These are phyloP conservation scores for Saturnispora halmiae DNA, from an alignment of 805 yeast genomes.

Conservation along the genomic window DNA sequence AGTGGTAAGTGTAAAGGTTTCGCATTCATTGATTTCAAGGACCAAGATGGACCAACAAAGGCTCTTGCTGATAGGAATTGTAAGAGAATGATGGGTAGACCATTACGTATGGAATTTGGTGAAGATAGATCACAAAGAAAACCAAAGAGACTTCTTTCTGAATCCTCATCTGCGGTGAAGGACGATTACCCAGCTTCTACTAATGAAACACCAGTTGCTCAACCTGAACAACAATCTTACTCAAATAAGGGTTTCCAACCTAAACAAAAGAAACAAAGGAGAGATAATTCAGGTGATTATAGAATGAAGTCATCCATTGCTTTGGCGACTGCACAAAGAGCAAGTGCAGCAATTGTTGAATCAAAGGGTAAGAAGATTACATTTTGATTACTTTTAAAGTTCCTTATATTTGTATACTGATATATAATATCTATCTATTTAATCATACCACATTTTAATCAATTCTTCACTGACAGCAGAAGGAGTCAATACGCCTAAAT, in stretches of 20 bases:
- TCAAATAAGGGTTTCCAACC: constrained; percentile 20
- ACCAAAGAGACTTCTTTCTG: constrained; percentile 11
- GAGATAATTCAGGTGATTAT: constrained; percentile 27
- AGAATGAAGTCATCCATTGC: constrained; percentile 75
- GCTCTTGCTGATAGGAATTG: constrained; percentile 70
- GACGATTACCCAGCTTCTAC: background rate
- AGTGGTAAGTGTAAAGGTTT: constrained; percentile 95
- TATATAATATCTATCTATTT: constrained; percentile 10
- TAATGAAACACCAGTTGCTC: background rate
- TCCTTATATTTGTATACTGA: background rate
- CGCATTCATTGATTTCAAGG: constrained; percentile 80
- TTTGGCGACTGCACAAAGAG: constrained; percentile 81
- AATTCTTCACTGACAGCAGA: constrained; percentile 97
- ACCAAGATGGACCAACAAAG: constrained; percentile 69
- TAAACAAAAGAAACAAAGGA: constrained; percentile 16
- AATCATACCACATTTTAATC: constrained; percentile 97
- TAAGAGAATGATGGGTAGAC: constrained; percentile 60
- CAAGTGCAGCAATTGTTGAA: constrained; percentile 77
- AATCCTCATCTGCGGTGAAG: background rate
- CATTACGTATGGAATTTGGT: constrained; percentile 81
- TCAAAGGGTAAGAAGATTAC: constrained; percentile 82
- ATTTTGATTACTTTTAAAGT: constrained; percentile 37
- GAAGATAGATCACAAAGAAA: constrained; percentile 68
- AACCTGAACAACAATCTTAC: background rate
- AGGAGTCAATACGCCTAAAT: constrained; percentile 92